Evolutionary conservation across 2,329 filamentous ascomycete species (phyloP).

Genomic region (Hypoxylon rubiginosum): DNA sequence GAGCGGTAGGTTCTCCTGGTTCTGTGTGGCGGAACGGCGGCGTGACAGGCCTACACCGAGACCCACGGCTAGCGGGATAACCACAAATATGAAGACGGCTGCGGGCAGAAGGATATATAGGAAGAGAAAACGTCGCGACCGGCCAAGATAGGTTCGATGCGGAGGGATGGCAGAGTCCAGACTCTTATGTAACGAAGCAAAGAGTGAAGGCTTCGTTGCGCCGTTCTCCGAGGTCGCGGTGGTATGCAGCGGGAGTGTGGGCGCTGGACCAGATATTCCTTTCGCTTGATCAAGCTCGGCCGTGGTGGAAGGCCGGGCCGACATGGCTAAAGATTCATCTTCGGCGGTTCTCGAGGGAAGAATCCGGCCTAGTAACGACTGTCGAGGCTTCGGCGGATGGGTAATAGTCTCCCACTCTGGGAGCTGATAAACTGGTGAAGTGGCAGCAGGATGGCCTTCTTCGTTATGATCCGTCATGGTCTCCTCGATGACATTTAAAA

Average conservation of each 20-base stretch:
- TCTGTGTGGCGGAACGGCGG: constrained; percentile 18
- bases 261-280: constrained; percentile 24
- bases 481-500: constrained; percentile 6
- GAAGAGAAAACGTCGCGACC: constrained; percentile 45
- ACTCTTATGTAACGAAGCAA: constrained; percentile 28
- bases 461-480: constrained; percentile 36
- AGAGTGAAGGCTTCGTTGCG: constrained; percentile 17
- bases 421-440: constrained; percentile 39
- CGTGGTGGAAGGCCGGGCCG: constrained; percentile 19
- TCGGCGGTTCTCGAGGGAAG: constrained; percentile 15
- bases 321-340: constrained; percentile 15
- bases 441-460: constrained; percentile 22
- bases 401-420: constrained; percentile 44
- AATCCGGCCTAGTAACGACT: constrained; percentile 38
- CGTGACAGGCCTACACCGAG: constrained; percentile 46
- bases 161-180: constrained; percentile 45
- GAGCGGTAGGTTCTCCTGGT: constrained; percentile 42
- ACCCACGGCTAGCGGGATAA: constrained; percentile 46
- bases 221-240: constrained; percentile 3
- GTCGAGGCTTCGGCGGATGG: constrained; percentile 35
- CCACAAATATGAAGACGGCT: constrained; percentile 41
- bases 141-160: constrained; percentile 45
- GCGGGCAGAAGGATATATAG: constrained; percentile 43
- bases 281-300: constrained; percentile 23
- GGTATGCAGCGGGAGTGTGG: constrained; percentile 30